Evolutionary conservation across 2,329 filamentous ascomycete species (phyloP).

Genomic region (Pseudocercospora vitis): DNA sequence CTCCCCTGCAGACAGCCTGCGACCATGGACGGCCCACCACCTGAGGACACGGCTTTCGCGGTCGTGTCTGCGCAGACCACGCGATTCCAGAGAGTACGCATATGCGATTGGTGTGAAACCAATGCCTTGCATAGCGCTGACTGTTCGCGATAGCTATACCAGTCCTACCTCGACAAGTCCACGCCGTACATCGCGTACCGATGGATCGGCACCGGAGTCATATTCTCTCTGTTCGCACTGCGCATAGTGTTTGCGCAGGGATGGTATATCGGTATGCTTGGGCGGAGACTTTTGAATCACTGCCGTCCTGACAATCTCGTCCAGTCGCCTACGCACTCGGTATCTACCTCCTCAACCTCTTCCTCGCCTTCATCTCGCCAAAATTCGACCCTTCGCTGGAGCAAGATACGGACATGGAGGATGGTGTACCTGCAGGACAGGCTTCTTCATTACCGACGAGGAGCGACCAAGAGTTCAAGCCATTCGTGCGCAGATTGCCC

Average conservation of each 20-base stretch:
- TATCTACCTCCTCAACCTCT: constrained; percentile 98
- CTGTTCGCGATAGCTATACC: constrained; percentile 68
- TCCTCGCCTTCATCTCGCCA: constrained; percentile 95
- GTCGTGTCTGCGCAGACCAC: constrained; percentile 84
- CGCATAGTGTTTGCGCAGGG: constrained; percentile 90
- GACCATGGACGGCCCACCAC: constrained; percentile 82
- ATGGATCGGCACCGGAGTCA: constrained; percentile 79
- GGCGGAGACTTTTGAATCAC: not conserved
- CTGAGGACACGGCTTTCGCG: constrained; percentile 85
- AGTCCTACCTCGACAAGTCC: constrained; percentile 88
- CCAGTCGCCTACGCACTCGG: constrained; percentile 96
- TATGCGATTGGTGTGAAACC: not conserved
- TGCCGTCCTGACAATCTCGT: constrained; percentile 3
- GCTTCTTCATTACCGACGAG: constrained; percentile 83
- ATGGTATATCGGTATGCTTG: constrained; percentile 87
- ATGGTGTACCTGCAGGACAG: constrained; percentile 61
- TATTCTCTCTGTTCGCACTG: constrained; percentile 78
- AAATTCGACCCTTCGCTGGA: constrained; percentile 99
- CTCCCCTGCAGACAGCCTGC: not conserved
- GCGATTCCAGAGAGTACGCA: constrained; percentile 66
- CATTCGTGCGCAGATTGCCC: constrained; percentile 91
- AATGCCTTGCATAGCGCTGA: constrained; percentile 3
- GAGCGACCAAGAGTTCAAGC: constrained; percentile 94
- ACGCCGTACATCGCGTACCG: constrained; percentile 87
- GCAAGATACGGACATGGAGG: constrained; percentile 93